phyloP scores from a whole-genome alignment of 305 asterid genomes.

The Salvia sclarea region DNA sequence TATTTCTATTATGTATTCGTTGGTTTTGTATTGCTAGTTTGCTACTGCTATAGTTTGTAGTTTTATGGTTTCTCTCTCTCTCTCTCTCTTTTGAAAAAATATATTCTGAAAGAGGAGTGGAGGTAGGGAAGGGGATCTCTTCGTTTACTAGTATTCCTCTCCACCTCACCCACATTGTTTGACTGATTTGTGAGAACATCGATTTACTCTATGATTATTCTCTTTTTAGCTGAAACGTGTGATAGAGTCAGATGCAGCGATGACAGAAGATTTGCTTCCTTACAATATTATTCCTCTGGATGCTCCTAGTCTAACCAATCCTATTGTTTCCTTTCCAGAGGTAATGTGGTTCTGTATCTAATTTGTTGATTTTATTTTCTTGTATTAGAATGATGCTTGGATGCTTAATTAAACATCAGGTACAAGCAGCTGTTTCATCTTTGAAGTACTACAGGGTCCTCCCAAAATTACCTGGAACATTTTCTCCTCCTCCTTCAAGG shows the following conservation, averaged over 20 bases:
- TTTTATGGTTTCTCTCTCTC: not conserved
- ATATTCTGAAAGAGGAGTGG: not conserved
- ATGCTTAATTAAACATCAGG: slow-evolving; percentile 49
- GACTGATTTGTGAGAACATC: slow-evolving; percentile 17
- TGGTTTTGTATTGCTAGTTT: not conserved
- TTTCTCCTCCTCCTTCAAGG: slow-evolving; percentile 70
- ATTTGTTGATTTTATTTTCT: slow-evolving; percentile 10
- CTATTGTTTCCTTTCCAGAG: slow-evolving; percentile 79
- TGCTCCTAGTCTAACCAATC: slow-evolving; percentile 72
- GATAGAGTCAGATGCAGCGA: slow-evolving; percentile 96
- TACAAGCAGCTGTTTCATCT: slow-evolving; percentile 77
- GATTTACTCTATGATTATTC: slow-evolving; percentile 27
- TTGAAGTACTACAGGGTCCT: slow-evolving; percentile 76
- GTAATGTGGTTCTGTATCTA: slow-evolving; percentile 43
- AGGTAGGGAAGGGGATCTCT: not conserved
- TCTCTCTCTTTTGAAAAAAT: too few relatives aligned
- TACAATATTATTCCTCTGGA: slow-evolving; percentile 94
- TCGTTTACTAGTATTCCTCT: not conserved
- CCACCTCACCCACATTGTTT: not conserved
- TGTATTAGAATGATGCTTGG: slow-evolving; percentile 28
- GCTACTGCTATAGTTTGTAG: not conserved
- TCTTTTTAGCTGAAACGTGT: slow-evolving; percentile 76
- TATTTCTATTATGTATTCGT: not conserved
- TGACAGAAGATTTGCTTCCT: slow-evolving; percentile 84
- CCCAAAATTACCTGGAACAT: slow-evolving; percentile 73